Conservation (phyloP, 2,329 filamentous ascomycete genomes). For the Fusarium euwallaceae region DNA sequence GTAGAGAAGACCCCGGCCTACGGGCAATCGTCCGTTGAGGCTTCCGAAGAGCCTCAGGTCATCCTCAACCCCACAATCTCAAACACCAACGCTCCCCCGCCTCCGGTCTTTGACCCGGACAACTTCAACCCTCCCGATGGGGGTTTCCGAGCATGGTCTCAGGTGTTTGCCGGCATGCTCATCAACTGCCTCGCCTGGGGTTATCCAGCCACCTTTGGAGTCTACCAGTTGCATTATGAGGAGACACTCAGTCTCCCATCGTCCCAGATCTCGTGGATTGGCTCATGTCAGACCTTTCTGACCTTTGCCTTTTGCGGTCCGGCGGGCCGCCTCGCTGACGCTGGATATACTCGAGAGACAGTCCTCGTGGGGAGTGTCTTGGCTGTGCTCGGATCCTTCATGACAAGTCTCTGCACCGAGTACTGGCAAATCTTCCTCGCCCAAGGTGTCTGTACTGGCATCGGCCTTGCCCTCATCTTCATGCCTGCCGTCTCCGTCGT, state of each 20-base stretch:
- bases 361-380: slow-evolving; percentile 57
- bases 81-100: slow-evolving; percentile 43
- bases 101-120: slow-evolving; percentile 33
- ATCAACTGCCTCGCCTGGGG: slow-evolving; percentile 66
- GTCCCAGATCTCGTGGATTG: slow-evolving; percentile 60
- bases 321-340: slow-evolving; percentile 64
- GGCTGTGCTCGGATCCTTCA: slow-evolving; percentile 61
- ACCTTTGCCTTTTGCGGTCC: slow-evolving; percentile 63
- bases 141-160: slow-evolving; percentile 62
- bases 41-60: slow-evolving; percentile 10
- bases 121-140: slow-evolving; percentile 57
- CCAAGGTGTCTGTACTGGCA: slow-evolving; percentile 65
- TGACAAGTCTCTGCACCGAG: slow-evolving; percentile 58
- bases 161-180: slow-evolving; percentile 62
- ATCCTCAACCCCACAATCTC: slow-evolving; percentile 41
- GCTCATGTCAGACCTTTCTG: slow-evolving; percentile 65
- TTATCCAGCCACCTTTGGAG: slow-evolving; percentile 62
- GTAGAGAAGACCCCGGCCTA: slow-evolving; percentile 33
- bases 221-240: slow-evolving; percentile 67
- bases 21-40: slow-evolving; percentile 11
- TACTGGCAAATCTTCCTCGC: slow-evolving; percentile 69
- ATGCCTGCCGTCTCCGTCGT: slow-evolving; percentile 71
- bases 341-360: slow-evolving; percentile 60
- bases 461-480: slow-evolving; percentile 69
- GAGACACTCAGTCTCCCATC: slow-evolving; percentile 51